These are phyloP conservation scores for Saccharomycopsis phalli DNA, from an alignment of 1,139 yeast species.

Conservation along the genomic window DNA sequence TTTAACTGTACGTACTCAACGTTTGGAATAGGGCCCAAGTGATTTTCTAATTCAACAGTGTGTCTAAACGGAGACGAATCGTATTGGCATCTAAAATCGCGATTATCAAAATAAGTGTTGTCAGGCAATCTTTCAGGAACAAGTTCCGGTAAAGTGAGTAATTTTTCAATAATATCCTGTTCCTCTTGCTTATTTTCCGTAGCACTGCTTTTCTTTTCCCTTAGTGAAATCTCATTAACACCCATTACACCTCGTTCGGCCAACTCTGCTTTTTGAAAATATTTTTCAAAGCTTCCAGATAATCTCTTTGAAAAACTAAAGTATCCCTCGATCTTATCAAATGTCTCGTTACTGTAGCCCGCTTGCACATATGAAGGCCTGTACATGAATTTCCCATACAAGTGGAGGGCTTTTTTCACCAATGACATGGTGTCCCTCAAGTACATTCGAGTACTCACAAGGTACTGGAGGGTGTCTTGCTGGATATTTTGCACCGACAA, in stretches of 20 bases:
- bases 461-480: constrained; percentile 62
- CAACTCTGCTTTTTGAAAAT: constrained; percentile 31
- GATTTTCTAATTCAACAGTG: constrained; percentile 5
- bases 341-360: constrained; percentile 48
- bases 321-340: constrained; percentile 55
- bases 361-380: constrained; percentile 30
- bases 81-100: constrained; percentile 41
- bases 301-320: constrained; percentile 41
- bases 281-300: constrained; percentile 29
- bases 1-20: constrained; percentile 9
- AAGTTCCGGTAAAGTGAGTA: no score
- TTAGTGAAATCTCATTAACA: no score
- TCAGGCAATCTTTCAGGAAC: no score
- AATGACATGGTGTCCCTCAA: constrained; percentile 38
- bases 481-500: constrained; percentile 72
- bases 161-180: no score
- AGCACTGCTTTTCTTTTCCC: no score
- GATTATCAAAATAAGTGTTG: constrained; percentile 34
- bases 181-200: no score
- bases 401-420: constrained; percentile 22
- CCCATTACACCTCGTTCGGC: constrained; percentile 34
- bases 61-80: no score
- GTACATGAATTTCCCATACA: no score
- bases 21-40: constrained; percentile 10
- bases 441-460: constrained; percentile 41